Base-by-base conservation (phyloP, 225 moss, liverwort and hornwort species). In the Antitrichia curtipendula region DNA sequence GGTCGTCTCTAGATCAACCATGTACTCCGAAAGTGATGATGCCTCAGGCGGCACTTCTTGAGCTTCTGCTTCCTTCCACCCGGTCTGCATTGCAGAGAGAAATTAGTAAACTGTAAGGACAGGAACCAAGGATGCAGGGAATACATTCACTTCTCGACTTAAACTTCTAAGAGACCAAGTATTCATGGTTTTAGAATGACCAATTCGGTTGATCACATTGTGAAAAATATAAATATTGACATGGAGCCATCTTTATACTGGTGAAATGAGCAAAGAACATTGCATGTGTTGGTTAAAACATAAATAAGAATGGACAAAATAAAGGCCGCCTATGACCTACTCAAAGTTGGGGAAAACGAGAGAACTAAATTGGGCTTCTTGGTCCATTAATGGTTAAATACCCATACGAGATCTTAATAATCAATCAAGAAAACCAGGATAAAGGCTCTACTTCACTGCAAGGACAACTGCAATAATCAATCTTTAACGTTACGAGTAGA, bases 11-110 rank as follows among this genome's bases (percentile, higher is more conserved):
- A 92, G 76, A 63, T 89, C 91, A 84, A 89, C 85, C 62, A 89
- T 61, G 75, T 81, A 91, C 79, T 89, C 90, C 18, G 89, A 88
- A 34, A 90, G 61, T 71, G 82, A 45, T 22, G 95, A 90, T 80
- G 90, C 85, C 83, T 93, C 93, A 74, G 88, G 88, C 41, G 96
- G 95, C 81, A 99, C 96, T 85, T 82, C 92, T 80, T 95, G 93
- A 62, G 63, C 88, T 80, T 89, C 90, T 47, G 87, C 86, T 89
- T 89, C 88, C 87, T 89, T 94, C 95, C 96, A 97, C 31, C 93
- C 94, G 13, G 88, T 94, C 98, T 97, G 92, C 92, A 90, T 85
- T 81, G 84, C 52, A 82, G 50, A 50, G 12, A 79, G 31, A 27
- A 76, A 71, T 82, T 64, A 65, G 68, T 60, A 61, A 34, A 73